Evolutionary conservation across 306 rosid genomes (phyloP).

Genomic region (Prunus kanzakura): DNA sequence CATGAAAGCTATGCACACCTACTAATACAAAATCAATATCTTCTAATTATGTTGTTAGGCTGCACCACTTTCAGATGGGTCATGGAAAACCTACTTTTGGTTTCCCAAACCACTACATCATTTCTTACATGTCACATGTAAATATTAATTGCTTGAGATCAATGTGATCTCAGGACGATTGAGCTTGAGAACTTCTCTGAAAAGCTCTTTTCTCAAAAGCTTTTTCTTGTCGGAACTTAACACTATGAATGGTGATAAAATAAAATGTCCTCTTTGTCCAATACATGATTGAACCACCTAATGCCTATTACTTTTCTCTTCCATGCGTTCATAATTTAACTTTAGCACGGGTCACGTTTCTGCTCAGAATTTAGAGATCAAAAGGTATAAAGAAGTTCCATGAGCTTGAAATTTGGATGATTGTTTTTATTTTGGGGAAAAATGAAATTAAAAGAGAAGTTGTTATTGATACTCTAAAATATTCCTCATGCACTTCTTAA

Average conservation of each 20-base stretch:
- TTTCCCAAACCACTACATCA: slow-evolving; percentile 3
- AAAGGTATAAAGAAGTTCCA: too few relatives aligned
- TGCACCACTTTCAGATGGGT: slow-evolving; percentile 8
- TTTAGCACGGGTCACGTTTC: too few relatives aligned
- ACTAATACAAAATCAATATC: too few relatives aligned
- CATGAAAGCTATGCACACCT: background rate
- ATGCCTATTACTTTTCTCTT: background rate
- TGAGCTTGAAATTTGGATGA: too few relatives aligned
- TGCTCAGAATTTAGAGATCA: too few relatives aligned
- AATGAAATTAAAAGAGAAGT: too few relatives aligned
- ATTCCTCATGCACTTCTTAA: too few relatives aligned
- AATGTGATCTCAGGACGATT: background rate
- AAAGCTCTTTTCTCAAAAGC: background rate
- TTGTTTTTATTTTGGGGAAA: too few relatives aligned
- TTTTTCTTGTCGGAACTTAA: background rate
- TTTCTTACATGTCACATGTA: background rate
- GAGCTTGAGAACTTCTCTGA: background rate
- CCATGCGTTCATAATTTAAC: background rate
- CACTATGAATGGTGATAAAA: background rate
- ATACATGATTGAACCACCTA: background rate
- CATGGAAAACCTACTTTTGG: background rate
- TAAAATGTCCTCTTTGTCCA: background rate
- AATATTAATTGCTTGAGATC: background rate
- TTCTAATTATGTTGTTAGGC: background rate
- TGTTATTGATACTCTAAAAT: too few relatives aligned